Percentiles rank a stretch among this genome's conserved stretches.
phyloP scores from a whole-genome alignment of 306 rosid genomes.

The Vigna mungo region DNA sequence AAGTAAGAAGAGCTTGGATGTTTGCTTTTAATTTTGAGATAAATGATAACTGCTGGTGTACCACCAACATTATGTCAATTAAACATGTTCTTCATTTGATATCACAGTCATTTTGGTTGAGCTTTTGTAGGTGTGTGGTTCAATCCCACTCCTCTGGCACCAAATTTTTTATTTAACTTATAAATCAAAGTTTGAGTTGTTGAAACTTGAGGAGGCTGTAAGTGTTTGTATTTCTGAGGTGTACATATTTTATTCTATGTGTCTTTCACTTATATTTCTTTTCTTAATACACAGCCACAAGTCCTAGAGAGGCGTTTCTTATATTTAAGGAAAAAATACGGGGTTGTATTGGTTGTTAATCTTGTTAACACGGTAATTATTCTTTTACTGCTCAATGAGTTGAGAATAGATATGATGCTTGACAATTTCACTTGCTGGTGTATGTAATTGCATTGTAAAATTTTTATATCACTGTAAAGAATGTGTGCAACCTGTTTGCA shows the following conservation, averaged over 20 bases:
- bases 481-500: constrained; percentile 26
- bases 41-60: constrained; percentile 21
- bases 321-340: constrained; percentile 93
- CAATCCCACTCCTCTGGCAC: constrained; percentile 92
- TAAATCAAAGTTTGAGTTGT: constrained; percentile 83
- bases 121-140: constrained; percentile 85
- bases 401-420: constrained; percentile 35
- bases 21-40: constrained; percentile 32
- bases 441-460: constrained; percentile 32
- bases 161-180: constrained; percentile 94
- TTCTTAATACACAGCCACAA: constrained; percentile 68
- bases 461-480: constrained; percentile 37
- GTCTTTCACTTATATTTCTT: constrained; percentile 50
- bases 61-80: constrained; percentile 6
- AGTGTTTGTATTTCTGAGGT: constrained; percentile 54
- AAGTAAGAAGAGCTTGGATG: constrained; percentile 29
- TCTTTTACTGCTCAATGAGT: constrained; percentile 35
- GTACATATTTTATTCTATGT: constrained; percentile 28
- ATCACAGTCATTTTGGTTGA: constrained; percentile 32
- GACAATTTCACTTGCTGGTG: constrained; percentile 20
- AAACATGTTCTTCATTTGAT: constrained; percentile 30
- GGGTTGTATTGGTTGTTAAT: constrained; percentile 87
- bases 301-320: constrained; percentile 87
- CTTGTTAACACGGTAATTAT: constrained; percentile 82
- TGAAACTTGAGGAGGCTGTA: constrained; percentile 86